Conservation (phyloP, 1,139 yeast genomes). For the Hyphopichia khmerensis region DNA sequence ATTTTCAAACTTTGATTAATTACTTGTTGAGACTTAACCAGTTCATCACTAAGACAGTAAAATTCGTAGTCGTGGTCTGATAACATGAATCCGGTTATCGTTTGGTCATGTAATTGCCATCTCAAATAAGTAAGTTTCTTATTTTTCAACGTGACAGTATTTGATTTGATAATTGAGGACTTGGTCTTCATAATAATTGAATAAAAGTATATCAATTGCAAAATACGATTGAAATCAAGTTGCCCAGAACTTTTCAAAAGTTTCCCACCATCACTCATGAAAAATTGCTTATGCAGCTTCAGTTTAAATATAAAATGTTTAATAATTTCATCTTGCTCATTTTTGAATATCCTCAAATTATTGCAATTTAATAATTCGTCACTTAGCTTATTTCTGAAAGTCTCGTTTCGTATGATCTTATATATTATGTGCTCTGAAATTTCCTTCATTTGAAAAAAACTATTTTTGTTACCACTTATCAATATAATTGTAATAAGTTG, state of each 20-base stretch:
- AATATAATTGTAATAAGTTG: conserved; percentile 60
- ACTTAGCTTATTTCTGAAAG: conserved; percentile 37
- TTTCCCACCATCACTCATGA: conserved; percentile 27
- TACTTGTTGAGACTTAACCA: conserved; percentile 27
- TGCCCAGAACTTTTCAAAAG: conserved; percentile 9
- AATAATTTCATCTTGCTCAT: conserved; percentile 59
- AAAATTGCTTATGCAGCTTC: conserved; percentile 44
- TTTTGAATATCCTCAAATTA: conserved; percentile 23
- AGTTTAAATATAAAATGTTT: conserved; percentile 83
- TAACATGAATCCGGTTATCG: conserved; percentile 39
- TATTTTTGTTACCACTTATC: conserved; percentile 78
- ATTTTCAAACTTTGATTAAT: conserved; percentile 32
- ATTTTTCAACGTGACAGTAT: conserved; percentile 9
- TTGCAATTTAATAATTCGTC: conserved; percentile 22
- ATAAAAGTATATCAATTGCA: conserved; percentile 34
- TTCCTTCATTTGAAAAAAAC: conserved; percentile 72
- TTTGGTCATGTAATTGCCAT: conserved; percentile 19
- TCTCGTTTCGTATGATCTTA: conserved; percentile 36
- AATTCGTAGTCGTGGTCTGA: conserved; percentile 36
- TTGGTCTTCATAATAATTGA: conserved; percentile 28
- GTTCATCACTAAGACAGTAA: conserved; percentile 35
- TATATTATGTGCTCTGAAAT: conserved; percentile 54
- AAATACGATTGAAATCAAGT: conserved; percentile 8
- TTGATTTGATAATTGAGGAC: conserved; percentile 20
- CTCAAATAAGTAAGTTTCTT: conserved; percentile 37